Base-by-base conservation (phyloP, 1,139 yeast species). In the Candida tetrigidarum region DNA sequence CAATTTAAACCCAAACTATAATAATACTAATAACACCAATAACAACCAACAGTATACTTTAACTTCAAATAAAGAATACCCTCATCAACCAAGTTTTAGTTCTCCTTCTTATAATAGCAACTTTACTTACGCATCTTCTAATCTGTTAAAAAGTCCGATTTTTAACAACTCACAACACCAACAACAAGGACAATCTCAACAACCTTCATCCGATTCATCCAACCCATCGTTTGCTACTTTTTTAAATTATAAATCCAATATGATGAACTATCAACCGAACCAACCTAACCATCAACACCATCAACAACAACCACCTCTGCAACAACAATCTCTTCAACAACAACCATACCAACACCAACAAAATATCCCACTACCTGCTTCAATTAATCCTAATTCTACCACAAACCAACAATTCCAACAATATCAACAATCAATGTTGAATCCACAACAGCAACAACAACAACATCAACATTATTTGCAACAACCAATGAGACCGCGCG, bases 401-500 rank as follows among this genome's bases (percentile, higher is more conserved):
- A 26, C 43, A 3, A 33, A 29, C 20, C 35, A 16, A 23, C 42
- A 25, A 12, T 44, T n/a, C 37, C 47, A 29, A 22, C 41, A 27
- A 33, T 42, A 39, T 26, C 35, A 44, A 38, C 46, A 42, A 19
- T 23, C 46, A 8, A 25, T 43, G n/a, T 37, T 35, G 11, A 37
- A 37, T 22, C 47, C 39, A 11, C 46, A 36, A 14, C 45, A 38
- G 14, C 42, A 37, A 26, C 48, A 46, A 19, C 39, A 36, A 28
- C 26, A 27, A 7, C 44, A 37, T 10, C 54, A 47, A 36, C 53
- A 48, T 40, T 43, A 36, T 19, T 42, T 37, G 28, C 48, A 43
- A 18, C 51, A 41, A 33, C 49, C 45, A 5, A 39, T 50, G 25
- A 47, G 69, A 43, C 62, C 67, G 15, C 50, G 69, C 30, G 67